Base-by-base conservation (phyloP, 495 filamentous ascomycete species). In the Annulohypoxylon moriforme region DNA sequence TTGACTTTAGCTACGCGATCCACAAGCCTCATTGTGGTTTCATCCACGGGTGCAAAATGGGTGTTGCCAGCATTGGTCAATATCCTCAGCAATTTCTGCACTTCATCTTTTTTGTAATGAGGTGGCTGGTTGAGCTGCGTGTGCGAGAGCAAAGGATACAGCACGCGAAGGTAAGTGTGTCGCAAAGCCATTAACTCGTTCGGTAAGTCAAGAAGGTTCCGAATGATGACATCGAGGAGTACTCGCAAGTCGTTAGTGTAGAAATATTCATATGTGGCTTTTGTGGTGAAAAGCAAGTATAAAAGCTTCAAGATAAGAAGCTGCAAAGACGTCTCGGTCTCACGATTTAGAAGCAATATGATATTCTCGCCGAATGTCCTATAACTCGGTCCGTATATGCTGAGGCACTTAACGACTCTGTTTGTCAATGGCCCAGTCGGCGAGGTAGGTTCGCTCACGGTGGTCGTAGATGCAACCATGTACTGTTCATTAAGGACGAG, bases 361-460 rank as follows among this genome's bases (percentile, higher is more conserved):
- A 99, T 92, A 77, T 98, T 98, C 81, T 97, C 95, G 59, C 96
- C 96, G 81, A 99, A 98, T 1, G 95, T 98, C 76, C 94, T 94
- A 81, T 93, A 98, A 13, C 83, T 80, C 42, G 88, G 86, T 3
- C 96, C 96, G 75, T 93, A 85, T 31, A 92, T 78, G 16, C 93
- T 93, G 36, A 99, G 86, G 14, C 92, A 80, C 75, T 98, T 98
- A 77, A 98, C 92, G 29, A 99, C 92, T 73, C 93, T 91, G 78
- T 99, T 99, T 11, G 96, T 98, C 67, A 94, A 81, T n/a, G 83
- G 84, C 34, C 80, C 80, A 3, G 80, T 72, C 16, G 74, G 76
- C 33, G 81, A 75, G 6, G 76, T 71, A 8, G 90, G 85, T 42
- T 89, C 83, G 44, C 87, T 85, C 29, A 87, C 85, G 10, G 83